These are phyloP conservation scores for Talaromyces amestolkiae DNA, from an alignment of 2,329 filamentous ascomycete genomes.

Conservation along the genomic window DNA sequence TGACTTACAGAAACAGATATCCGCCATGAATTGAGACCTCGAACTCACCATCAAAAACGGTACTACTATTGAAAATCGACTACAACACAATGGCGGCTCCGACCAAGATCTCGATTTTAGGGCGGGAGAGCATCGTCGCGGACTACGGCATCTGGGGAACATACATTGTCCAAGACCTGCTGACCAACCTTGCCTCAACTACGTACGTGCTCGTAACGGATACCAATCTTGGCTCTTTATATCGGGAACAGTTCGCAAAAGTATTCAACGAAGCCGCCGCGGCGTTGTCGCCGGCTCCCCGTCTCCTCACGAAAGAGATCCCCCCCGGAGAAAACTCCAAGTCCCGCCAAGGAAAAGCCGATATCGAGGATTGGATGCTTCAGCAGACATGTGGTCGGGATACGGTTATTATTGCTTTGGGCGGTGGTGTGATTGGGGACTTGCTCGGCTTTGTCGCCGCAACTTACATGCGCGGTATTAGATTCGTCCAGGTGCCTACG, in stretches of 20 bases:
- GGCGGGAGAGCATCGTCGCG: slow-evolving; percentile 85
- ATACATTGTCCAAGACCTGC: slow-evolving; percentile 77
- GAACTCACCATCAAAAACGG: not conserved
- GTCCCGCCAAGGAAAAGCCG: slow-evolving; percentile 85
- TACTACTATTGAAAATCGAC: not conserved
- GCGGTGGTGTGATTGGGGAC: slow-evolving; percentile 95
- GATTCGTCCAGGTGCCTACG: slow-evolving; percentile 94
- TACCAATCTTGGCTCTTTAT: slow-evolving; percentile 79
- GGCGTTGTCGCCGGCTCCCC: slow-evolving; percentile 51
- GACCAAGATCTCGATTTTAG: slow-evolving; percentile 74
- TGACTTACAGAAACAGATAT: not conserved
- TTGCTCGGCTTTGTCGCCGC: slow-evolving; percentile 97
- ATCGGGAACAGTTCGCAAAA: slow-evolving; percentile 72
- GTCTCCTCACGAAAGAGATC: slow-evolving; percentile 81
- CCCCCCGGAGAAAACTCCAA: slow-evolving; percentile 93
- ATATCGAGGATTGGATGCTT: slow-evolving; percentile 97
- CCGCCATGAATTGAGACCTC: slow-evolving; percentile 18
- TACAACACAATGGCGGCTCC: slow-evolving; percentile 40
- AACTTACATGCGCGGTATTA: slow-evolving; percentile 96
- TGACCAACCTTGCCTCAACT: slow-evolving; percentile 73
- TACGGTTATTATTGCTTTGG: slow-evolving; percentile 89
- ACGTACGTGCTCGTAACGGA: slow-evolving; percentile 97
- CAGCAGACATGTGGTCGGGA: slow-evolving; percentile 86
- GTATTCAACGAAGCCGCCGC: slow-evolving; percentile 57
- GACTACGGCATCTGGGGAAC: slow-evolving; percentile 86